Percentiles rank a stretch among this genome's conserved stretches.
phyloP scores from a whole-genome alignment of 2,329 filamentous ascomycete genomes.

The Colletotrichum cuscutae region DNA sequence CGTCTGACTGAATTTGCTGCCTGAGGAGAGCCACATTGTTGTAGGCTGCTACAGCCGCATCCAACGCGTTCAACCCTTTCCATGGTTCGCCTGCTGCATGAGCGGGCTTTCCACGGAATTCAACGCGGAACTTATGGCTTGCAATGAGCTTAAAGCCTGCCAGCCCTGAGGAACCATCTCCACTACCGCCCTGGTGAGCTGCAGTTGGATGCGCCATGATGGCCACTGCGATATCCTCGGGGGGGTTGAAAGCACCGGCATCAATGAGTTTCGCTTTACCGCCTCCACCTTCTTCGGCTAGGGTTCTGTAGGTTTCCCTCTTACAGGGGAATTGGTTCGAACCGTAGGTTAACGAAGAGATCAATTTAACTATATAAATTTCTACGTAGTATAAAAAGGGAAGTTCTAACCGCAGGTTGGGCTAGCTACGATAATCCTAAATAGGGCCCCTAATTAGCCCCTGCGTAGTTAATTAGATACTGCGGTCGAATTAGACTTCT shows the following conservation, averaged over 20 bases:
- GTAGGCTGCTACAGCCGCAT: constrained; percentile 49
- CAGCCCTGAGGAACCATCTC: constrained; percentile 34
- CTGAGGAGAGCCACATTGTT: constrained; percentile 48
- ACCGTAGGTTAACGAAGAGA: no score
- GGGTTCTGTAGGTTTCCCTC: no score
- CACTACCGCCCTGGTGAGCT: constrained; percentile 20
- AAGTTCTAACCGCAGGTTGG: no score
- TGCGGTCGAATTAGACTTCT: no score
- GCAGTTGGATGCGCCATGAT: constrained; percentile 44
- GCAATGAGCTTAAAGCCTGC: constrained; percentile 45
- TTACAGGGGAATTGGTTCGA: no score
- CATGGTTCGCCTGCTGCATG: constrained; percentile 50
- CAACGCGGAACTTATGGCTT: constrained; percentile 44
- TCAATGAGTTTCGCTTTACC: constrained; percentile 51
- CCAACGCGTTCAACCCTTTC: constrained; percentile 50
- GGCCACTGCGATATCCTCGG: constrained; percentile 46
- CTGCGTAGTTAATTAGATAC: no score
- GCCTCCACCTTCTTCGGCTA: constrained; percentile 55
- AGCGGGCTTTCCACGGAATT: constrained; percentile 46
- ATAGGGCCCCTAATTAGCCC: no score
- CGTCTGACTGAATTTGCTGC: constrained; percentile 49
- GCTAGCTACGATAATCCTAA: no score
- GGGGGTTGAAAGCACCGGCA: constrained; percentile 43
- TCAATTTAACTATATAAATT: no score
- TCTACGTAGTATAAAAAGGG: no score